Percentiles rank a stretch among this genome's conserved stretches.
These are phyloP conservation scores for Primulina eburnea DNA, from an alignment of 257 asterid species.

Conservation along the genomic window DNA sequence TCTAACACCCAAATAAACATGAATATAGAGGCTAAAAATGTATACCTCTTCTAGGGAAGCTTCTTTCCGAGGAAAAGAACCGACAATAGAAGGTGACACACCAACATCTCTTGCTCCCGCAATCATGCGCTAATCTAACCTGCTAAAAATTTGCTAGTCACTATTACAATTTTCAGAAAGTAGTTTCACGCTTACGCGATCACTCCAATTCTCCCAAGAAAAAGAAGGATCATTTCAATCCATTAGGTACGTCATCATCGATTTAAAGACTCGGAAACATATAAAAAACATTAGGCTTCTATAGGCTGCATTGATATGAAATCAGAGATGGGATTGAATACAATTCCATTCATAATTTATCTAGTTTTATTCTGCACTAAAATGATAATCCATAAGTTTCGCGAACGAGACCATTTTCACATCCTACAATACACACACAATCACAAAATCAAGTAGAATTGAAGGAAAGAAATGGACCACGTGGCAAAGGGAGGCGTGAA, in stretches of 20 bases:
- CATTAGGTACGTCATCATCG: background rate
- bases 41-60: constrained; percentile 91
- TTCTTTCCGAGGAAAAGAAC: constrained; percentile 88
- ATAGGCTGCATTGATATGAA: background rate
- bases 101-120: constrained; percentile 89
- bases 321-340: constrained; percentile 6
- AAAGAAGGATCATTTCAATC: background rate
- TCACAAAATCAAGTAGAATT: background rate
- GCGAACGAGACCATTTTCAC: background rate
- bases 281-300: constrained; percentile 1
- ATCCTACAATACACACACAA: background rate
- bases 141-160: constrained; percentile 37
- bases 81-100: constrained; percentile 84
- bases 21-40: background rate
- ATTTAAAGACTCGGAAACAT: background rate
- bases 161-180: constrained; percentile 22
- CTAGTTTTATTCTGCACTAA: background rate
- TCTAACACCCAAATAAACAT: constrained; percentile 11
- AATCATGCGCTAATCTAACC: constrained; percentile 63
- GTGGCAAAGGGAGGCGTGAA: constrained; percentile 64
- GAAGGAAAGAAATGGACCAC: constrained; percentile 47
- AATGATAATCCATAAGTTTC: background rate
- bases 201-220: constrained; percentile 5
- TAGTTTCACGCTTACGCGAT: background rate
- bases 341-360: background rate